Base-by-base conservation (phyloP, 345 rosid species). In the Fremontodendron californicum region DNA sequence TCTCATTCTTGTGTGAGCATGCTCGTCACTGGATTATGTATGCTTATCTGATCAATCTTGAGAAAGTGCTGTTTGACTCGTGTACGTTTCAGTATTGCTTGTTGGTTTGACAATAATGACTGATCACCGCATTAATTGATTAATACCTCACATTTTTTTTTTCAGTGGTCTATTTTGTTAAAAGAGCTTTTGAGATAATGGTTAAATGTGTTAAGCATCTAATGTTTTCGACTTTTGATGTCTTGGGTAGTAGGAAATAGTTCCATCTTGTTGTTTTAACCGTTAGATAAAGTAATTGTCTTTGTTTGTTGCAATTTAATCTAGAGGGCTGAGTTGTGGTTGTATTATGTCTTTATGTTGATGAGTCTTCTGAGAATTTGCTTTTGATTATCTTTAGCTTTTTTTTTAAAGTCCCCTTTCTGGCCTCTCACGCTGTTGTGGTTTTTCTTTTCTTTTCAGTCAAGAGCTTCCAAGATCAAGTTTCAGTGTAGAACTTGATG, bases 401-500 rank as follows among this genome's bases (percentile, higher is more conserved):
- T 33, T 42, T 6, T 15, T 19, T 4, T 66, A 9, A 23, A 11
- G 15, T 10, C 67, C 51, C 48, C 77, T 43, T 23, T 25, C 39
- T 2, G 7, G n/a, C 61, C 63, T 72, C 35, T 73, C 35, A 48
- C 42, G 19, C 27, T 63, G 39, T 27, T 21, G 31, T 29, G 23
- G 15, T 75, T 74, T 74, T 76, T 71, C 61, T 45, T 77, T 77
- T 71, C 71, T 70, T 81, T 82, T 84, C 89, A 96, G 98, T 85
- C 98, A 91, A 82, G 98, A 92, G 82, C 84, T 96, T 77, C 97
- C 99, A 82, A 88, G 93, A 87, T 88, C 96, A 75, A 86, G 85
- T 78, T 93, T 96, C 80, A 85, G 75, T 74, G 91, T 91, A 82
- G 99, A 96, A 87, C 99, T 96, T 78, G 99, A 96, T 89, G 95